Evolutionary conservation across 192 early-diverging fungal species (phyloP).

Genomic region (Obelidium mucronatum): DNA sequence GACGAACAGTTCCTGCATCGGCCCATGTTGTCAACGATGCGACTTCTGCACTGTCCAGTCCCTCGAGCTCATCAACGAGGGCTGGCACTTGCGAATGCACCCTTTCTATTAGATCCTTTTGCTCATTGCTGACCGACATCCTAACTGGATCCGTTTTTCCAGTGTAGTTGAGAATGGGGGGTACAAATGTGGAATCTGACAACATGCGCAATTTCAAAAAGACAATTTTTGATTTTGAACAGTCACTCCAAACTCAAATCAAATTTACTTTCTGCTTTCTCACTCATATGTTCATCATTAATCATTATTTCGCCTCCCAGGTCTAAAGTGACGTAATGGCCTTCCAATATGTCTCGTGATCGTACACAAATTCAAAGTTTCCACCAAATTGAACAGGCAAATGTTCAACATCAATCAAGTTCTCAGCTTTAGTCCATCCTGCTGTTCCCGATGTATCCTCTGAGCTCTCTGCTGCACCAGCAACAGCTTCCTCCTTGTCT

Average conservation of each 20-base stretch:
- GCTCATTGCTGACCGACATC: too few species aligned
- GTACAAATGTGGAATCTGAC: too few species aligned
- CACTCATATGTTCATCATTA: too few species aligned
- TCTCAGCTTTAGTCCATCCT: slow-evolving; percentile 58
- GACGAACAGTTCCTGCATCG: neutral
- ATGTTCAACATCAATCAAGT: slow-evolving; percentile 59
- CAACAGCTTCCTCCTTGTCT: slow-evolving; percentile 39
- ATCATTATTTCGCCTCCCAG: too few species aligned
- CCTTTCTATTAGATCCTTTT: neutral
- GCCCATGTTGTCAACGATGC: neutral
- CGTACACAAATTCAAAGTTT: slow-evolving; percentile 68
- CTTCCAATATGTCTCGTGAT: slow-evolving; percentile 75
- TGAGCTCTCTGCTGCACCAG: neutral
- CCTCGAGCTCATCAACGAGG: neutral
- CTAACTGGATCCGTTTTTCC: too few species aligned
- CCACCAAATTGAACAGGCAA: slow-evolving; percentile 79
- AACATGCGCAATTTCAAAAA: too few species aligned
- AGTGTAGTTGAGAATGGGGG: too few species aligned
- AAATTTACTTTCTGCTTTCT: too few species aligned
- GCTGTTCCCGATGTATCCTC: slow-evolving; percentile 13
- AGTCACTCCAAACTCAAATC: too few species aligned
- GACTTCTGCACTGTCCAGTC: neutral
- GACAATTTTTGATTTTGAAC: too few species aligned
- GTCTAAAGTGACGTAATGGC: neutral
- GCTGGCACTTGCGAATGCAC: neutral